phyloP scores from a whole-genome alignment of 306 rosid genomes.

The Mimosa pudica region DNA sequence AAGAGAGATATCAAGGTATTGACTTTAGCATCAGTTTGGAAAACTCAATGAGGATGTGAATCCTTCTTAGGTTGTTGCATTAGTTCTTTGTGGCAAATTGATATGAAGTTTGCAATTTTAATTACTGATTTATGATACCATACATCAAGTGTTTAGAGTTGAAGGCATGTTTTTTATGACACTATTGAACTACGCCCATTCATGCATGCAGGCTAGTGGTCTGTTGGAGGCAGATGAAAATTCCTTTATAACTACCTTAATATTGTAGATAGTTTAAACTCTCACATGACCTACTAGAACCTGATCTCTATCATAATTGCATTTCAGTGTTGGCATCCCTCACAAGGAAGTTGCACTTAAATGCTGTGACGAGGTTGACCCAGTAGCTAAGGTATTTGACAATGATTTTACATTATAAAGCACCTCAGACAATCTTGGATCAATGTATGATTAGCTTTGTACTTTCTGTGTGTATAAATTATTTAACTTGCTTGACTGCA shows the following conservation, averaged over 20 bases:
- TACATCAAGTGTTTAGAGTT: constrained; percentile 8
- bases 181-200: not conserved
- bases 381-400: constrained; percentile 79
- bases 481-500: constrained; percentile 41
- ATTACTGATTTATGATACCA: not conserved
- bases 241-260: too few relatives aligned
- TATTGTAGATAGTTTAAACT: too few relatives aligned
- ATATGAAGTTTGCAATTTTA: not conserved
- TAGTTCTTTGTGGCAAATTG: constrained; percentile 11
- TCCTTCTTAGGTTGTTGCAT: not conserved
- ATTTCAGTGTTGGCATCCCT: constrained; percentile 75
- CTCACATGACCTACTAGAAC: not conserved
- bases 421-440: constrained; percentile 19
- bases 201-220: not conserved
- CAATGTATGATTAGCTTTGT: constrained; percentile 23
- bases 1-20: constrained; percentile 18
- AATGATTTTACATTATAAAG: constrained; percentile 26
- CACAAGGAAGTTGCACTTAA: constrained; percentile 80
- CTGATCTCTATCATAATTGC: constrained; percentile 39
- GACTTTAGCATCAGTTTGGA: too few relatives aligned
- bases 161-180: constrained; percentile 7
- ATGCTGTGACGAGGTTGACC: constrained; percentile 92
- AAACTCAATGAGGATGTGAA: too few relatives aligned
- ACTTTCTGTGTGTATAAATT: constrained; percentile 9
- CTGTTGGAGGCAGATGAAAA: too few relatives aligned